These are phyloP conservation scores for Cercospora berteroae DNA, from an alignment of 2,329 filamentous ascomycete genomes.

Conservation along the genomic window DNA sequence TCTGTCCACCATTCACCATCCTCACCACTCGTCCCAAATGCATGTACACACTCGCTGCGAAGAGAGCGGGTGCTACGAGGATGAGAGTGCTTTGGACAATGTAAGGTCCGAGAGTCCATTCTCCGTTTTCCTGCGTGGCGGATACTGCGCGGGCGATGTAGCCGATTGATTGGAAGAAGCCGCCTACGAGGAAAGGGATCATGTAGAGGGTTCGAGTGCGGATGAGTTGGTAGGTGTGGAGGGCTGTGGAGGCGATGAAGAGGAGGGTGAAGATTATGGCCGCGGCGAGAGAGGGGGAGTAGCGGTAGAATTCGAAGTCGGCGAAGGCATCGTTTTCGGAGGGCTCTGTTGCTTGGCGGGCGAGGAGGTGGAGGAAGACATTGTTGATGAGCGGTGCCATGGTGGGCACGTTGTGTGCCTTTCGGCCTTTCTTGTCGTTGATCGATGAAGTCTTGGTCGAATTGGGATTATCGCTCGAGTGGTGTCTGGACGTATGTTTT, in stretches of 20 bases:
- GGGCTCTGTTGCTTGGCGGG: background rate
- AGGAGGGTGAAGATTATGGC: conserved; percentile 35
- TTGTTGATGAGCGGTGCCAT: background rate
- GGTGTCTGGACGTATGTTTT: background rate
- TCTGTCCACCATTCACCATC: conserved; percentile 33
- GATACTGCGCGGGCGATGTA: conserved; percentile 51
- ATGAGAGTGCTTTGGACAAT: conserved; percentile 48
- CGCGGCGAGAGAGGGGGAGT: conserved; percentile 11
- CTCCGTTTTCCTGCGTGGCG: conserved; percentile 43
- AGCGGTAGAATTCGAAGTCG: conserved; percentile 19
- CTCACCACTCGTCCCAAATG: conserved; percentile 49
- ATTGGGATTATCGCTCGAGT: background rate
- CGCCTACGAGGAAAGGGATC: conserved; percentile 54
- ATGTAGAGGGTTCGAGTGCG: conserved; percentile 51
- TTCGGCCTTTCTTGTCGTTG: background rate
- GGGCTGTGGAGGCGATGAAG: conserved; percentile 32
- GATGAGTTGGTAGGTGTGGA: conserved; percentile 43
- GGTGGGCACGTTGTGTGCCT: background rate
- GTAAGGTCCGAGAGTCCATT: conserved; percentile 42
- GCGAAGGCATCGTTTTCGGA: conserved; percentile 6
- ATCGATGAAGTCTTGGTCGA: background rate
- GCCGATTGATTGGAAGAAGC: conserved; percentile 52
- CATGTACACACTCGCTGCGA: conserved; percentile 54
- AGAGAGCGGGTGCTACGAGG: conserved; percentile 50
- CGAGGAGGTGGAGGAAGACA: background rate